Conservation (phyloP, 2,329 filamentous ascomycete genomes). For the Herpotrichia juniperi region DNA sequence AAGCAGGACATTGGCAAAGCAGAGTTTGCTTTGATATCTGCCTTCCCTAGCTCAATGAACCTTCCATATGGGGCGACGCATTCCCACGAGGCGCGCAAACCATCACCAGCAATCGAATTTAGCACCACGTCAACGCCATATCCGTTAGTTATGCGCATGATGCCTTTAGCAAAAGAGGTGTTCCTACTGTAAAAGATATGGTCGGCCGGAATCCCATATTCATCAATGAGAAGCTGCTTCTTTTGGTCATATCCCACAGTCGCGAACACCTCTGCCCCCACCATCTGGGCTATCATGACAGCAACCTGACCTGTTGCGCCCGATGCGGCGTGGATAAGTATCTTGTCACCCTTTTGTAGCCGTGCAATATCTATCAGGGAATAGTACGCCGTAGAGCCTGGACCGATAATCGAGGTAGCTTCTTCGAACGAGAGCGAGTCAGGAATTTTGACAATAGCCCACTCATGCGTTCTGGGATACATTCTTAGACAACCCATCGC, state of each 20-base stretch:
- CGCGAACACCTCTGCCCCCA: conserved; percentile 21
- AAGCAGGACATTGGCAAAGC: conserved; percentile 15
- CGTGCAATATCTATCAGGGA: background rate
- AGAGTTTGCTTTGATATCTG: conserved; percentile 7
- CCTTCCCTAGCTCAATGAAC: background rate
- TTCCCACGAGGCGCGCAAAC: background rate
- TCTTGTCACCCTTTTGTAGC: conserved; percentile 7
- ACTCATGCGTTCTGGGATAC: conserved; percentile 16
- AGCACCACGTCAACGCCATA: conserved; percentile 2
- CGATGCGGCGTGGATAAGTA: conserved; percentile 32
- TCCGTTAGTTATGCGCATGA: background rate
- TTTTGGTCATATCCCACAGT: conserved; percentile 7
- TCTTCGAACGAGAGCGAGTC: conserved; percentile 6
- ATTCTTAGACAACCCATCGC: background rate
- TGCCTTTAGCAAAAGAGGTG: background rate
- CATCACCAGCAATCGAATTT: background rate
- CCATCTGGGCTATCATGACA: conserved; percentile 25
- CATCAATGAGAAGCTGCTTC: background rate
- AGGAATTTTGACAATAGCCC: conserved; percentile 16
- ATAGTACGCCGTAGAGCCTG: background rate
- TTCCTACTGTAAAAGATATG: conserved; percentile 31
- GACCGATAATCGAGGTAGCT: conserved; percentile 16
- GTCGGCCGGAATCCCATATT: background rate
- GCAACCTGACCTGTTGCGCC: conserved; percentile 19
- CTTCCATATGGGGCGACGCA: background rate